These are phyloP conservation scores for Panicum hallii DNA, from an alignment of 202 grass and related monocot genomes.

Conservation along the genomic window DNA sequence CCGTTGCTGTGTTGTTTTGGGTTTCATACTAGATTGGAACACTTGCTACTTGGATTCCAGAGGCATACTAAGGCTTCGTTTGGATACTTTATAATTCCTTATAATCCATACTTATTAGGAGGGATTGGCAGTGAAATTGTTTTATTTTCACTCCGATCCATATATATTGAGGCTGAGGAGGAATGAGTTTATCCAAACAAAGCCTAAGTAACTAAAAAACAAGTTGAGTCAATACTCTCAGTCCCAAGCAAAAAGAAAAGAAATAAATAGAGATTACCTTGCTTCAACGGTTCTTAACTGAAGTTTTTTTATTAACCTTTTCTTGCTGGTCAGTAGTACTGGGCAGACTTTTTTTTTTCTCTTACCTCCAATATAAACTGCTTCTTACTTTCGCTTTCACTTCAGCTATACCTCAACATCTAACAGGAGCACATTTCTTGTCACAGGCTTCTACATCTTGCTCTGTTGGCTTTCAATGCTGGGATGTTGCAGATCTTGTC, in stretches of 20 bases:
- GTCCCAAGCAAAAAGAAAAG: constrained; percentile 21
- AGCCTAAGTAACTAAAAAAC: background rate
- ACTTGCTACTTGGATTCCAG: constrained; percentile 2
- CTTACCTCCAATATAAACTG: background rate
- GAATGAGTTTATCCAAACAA: background rate
- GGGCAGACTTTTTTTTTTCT: constrained; percentile 10
- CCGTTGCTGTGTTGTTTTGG: constrained; percentile 25
- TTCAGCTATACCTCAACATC: constrained; percentile 32
- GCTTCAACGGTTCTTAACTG: constrained; percentile 29
- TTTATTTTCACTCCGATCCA: background rate
- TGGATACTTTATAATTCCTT: background rate
- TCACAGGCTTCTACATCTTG: constrained; percentile 77
- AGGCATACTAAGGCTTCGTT: constrained; percentile 5
- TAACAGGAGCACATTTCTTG: constrained; percentile 48
- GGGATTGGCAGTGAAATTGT: background rate
- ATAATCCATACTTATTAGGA: background rate
- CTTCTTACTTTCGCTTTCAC: background rate
- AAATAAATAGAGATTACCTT: background rate
- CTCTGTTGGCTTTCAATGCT: constrained; percentile 65
- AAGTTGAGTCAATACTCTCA: constrained; percentile 18
- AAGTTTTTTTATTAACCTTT: background rate
- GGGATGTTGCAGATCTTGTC: constrained; percentile 60
- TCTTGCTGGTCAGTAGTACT: background rate
- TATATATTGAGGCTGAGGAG: background rate
- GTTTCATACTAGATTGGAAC: constrained; percentile 2